Base-by-base conservation (phyloP, 1,284 basidiomycete species). In the Macrocystidia cucumis region DNA sequence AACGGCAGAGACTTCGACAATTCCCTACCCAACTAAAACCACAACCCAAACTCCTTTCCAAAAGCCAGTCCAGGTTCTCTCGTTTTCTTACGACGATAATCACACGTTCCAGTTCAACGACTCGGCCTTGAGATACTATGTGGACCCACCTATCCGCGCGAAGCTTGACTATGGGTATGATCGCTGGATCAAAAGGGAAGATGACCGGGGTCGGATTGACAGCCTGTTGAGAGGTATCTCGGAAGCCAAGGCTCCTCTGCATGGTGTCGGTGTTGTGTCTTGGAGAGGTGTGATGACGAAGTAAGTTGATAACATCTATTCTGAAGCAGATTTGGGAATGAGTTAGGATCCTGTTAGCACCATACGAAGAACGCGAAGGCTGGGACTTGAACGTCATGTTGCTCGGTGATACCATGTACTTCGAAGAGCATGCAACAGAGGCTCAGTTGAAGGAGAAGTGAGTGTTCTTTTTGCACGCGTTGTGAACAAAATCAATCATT, bases 241-340 rank as follows among this genome's bases (percentile, higher is more conserved):
- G 14, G 28, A 38, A 13, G 42, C 38, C 4, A 40, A 32, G 4
- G 41, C 39, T 4, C n/a, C n/a, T n/a, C 32, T 60, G 32, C 50
- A 51, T 22, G 68, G 69, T 37, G 62, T 79, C 17, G 71, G 72
- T 29, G 71, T 90, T 17, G 68, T 93, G 25, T 75, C 81, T 3
- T 95, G 91, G 90, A 69, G 91, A 50, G 95, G 93, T 3, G 77
- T 97, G 38, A 78, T 96, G 62, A 97, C 93, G 40, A 93, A 85
- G 85, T 89, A 65, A 40, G 52, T 51, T 23, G 11, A 12, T 8
- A 25, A 25, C 37, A 38, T 41, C 22, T 44, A 11, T 24, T 26
- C 34, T 47, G 40, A 42, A 31, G 25, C 29, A 25, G 40, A 41
- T 39, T 43, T 42, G 44, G 12, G 34, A 32, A 50, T 51, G 55